Evolutionary conservation across 495 filamentous ascomycete genomes (phyloP).

Genomic region (Penicillium daleae): DNA sequence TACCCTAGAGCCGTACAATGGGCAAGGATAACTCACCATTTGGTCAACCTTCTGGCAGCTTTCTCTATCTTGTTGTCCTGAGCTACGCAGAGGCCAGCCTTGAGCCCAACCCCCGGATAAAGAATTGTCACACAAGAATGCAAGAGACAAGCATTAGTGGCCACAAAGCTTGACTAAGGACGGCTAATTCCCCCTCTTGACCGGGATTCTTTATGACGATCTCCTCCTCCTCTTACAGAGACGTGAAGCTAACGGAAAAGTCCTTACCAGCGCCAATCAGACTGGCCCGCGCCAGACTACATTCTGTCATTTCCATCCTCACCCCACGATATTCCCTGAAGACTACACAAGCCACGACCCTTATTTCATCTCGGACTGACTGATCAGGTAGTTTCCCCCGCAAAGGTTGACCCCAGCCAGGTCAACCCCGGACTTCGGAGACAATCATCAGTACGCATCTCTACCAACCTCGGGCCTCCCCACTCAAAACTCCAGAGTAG

Average conservation of each 20-base stretch:
- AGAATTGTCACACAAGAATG: not conserved
- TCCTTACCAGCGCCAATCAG: slow-evolving; percentile 16
- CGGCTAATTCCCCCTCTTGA: not conserved
- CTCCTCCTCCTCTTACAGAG: not conserved
- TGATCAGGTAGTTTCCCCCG: slow-evolving; percentile 12
- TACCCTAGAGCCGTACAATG: too few species aligned
- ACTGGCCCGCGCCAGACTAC: not conserved
- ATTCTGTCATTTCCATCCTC: not conserved
- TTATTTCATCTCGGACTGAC: not conserved
- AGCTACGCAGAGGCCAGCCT: too few species aligned
- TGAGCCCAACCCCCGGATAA: not conserved
- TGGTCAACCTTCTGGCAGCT: not conserved
- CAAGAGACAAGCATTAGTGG: not conserved
- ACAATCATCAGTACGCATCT: not conserved
- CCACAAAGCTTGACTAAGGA: not conserved
- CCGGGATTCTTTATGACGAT: not conserved
- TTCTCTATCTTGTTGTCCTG: not conserved
- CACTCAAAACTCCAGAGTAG: not conserved
- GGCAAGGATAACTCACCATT: too few species aligned
- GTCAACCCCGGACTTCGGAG: not conserved
- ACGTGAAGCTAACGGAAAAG: slow-evolving; percentile 15
- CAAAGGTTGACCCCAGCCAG: not conserved
- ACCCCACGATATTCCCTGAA: not conserved
- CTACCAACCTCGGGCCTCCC: not conserved
- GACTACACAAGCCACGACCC: slow-evolving; percentile 1